Evolutionary conservation across 2,329 filamentous ascomycete genomes (phyloP), one percentile per base, ranked within the genome.

Genomic region (Hirsutella minnesotensis): DNA sequence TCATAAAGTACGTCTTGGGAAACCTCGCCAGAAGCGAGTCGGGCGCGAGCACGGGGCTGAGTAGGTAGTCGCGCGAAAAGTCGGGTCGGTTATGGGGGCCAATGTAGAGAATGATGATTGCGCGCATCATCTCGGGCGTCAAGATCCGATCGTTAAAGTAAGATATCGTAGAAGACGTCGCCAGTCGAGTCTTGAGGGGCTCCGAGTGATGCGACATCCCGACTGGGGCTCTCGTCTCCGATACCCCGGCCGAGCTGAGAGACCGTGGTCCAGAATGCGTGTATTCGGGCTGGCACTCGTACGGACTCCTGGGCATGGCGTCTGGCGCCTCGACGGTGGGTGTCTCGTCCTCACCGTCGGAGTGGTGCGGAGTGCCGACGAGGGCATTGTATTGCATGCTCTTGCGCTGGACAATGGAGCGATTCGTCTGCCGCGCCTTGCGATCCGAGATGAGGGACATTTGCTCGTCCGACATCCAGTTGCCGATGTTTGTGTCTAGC

Each of bases 391-490:
- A 96, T 56, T 95, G 86, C 65, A 86, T 84, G 49, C 80, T 88
- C 66, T 98, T 96, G 45, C 86, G 76, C 30, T 82, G 75, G 10
- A 95, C 68, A 43, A 96, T 83, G 21, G 78, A 75, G 44, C 75
- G 74, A 56, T 95, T 95, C 1, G 81, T 87, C 52, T 81, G 81
- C 20, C 87, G 76, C 57, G 81, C 80, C 45, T 79, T 76, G 10
- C 87, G 79, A 49, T 95, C 89, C 50, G 87, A 81, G 49, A 98
- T 94, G 47, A 98, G 67, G 0, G 86, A 79, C 86, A 96, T 94
- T 59, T 98, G 89, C 60, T 96, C 90, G 53, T 96, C 90, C 1
- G 86, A 89, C 89, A 98, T 96, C 92, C 92, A 98, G 61, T 89
- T 95, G 31, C 87, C 87, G 50, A 96, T 96, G 55, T 94, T 95